These are phyloP conservation scores for Exidia glandulosa DNA, from an alignment of 768 basidiomycete species.

Conservation along the genomic window DNA sequence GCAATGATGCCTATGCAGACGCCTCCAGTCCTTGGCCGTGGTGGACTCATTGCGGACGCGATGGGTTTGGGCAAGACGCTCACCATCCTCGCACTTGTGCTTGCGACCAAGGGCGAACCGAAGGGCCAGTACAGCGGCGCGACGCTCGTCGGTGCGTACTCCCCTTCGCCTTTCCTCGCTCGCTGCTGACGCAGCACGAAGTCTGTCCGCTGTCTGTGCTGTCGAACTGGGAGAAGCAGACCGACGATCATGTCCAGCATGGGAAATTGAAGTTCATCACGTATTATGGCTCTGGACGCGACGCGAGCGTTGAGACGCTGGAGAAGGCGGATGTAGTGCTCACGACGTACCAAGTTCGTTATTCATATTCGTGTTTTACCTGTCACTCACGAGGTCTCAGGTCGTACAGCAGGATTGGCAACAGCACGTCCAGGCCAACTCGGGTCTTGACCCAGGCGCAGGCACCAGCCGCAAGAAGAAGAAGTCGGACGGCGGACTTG, in stretches of 20 bases:
- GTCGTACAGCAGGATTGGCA: neutral
- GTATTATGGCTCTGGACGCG: conserved; percentile 65
- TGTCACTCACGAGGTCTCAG: conserved; percentile 28
- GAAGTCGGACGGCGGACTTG: conserved; percentile 47
- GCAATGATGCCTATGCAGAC: conserved; percentile 18
- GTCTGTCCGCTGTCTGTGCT: conserved; percentile 76
- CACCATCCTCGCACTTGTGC: conserved; percentile 71
- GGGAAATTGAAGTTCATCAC: conserved; percentile 43
- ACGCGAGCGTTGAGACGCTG: conserved; percentile 47
- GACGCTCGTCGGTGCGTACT: conserved; percentile 64
- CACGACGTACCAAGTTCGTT: conserved; percentile 62
- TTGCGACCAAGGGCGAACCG: conserved; percentile 60
- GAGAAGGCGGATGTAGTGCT: conserved; percentile 65
- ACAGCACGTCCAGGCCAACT: neutral
- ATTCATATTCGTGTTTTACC: neutral
- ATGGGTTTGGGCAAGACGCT: conserved; percentile 91
- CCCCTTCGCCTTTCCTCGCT: neutral
- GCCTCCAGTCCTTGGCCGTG: conserved; percentile 58
- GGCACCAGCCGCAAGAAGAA: conserved; percentile 48
- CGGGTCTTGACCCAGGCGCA: neutral
- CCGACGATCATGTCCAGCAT: conserved; percentile 55
- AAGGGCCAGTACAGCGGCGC: conserved; percentile 26
- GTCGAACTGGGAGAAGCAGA: conserved; percentile 83
- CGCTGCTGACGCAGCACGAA: conserved; percentile 17
- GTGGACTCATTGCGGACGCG: conserved; percentile 82